phyloP scores from a whole-genome alignment of 2,329 filamentous ascomycete species.

The Trichoderma hamatum region DNA sequence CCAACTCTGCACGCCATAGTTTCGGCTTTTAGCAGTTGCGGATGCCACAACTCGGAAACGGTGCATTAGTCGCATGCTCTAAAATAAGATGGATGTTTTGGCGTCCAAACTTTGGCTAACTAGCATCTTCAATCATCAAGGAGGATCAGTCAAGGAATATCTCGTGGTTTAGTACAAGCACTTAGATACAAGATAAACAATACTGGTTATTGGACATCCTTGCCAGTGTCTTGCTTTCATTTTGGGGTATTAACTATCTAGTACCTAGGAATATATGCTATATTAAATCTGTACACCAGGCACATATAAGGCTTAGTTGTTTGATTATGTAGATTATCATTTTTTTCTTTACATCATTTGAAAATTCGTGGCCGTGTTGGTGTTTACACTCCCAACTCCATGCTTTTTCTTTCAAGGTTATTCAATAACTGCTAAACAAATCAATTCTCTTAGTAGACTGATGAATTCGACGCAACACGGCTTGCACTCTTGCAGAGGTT shows the following conservation, averaged over 20 bases:
- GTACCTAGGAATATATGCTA: background rate
- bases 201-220: background rate
- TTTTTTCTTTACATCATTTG: background rate
- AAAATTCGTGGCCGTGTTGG: background rate
- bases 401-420: background rate
- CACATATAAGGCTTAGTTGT: background rate
- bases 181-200: background rate
- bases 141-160: too few relatives aligned
- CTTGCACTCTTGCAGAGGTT: background rate
- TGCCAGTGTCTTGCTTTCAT: background rate
- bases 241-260: background rate
- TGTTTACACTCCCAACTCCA: background rate
- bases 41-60: background rate
- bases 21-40: background rate
- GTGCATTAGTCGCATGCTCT: slow-evolving; percentile 4
- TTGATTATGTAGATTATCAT: background rate
- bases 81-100: background rate
- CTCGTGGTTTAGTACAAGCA: background rate
- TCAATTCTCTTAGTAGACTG: too few relatives aligned
- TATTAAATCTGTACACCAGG: background rate
- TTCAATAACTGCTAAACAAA: background rate
- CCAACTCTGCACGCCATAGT: background rate
- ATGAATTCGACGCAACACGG: background rate
- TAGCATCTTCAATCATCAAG: too few relatives aligned
- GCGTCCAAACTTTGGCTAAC: background rate